Conservation (phyloP, 148 eudicot genomes). For the Suaeda aralocaspica region DNA sequence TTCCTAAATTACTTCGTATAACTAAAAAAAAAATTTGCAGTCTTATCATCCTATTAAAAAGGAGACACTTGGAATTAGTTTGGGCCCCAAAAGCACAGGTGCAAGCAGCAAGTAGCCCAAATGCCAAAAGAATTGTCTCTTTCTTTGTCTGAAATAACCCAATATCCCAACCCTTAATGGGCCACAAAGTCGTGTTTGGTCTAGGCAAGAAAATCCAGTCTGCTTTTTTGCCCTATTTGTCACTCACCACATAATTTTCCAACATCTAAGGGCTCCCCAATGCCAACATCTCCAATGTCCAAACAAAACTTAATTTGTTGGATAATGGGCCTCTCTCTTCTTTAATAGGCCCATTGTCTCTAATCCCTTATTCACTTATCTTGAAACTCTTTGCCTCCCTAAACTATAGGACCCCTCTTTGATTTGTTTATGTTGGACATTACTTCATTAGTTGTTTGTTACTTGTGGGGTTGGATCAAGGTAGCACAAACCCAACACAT, state of each 20-base stretch:
- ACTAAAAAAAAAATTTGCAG: too few relatives aligned
- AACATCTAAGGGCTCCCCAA: conserved; percentile 14
- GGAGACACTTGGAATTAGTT: too few relatives aligned
- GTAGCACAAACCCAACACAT: conserved; percentile 2
- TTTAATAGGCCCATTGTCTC: background rate
- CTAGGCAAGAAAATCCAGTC: conserved; percentile 13
- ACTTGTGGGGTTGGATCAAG: conserved; percentile 11
- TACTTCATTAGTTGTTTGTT: conserved; percentile 9
- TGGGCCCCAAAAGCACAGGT: too few relatives aligned
- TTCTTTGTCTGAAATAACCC: conserved; percentile 14
- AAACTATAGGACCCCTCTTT: conserved; percentile 6
- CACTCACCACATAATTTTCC: conserved; percentile 13
- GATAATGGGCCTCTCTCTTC: conserved; percentile 15
- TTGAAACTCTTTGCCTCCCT: conserved; percentile 5
- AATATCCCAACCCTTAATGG: conserved; percentile 12
- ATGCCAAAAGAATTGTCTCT: conserved; percentile 4
- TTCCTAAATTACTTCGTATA: too few relatives aligned
- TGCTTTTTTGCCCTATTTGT: conserved; percentile 5
- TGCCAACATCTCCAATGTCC: background rate
- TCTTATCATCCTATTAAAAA: too few relatives aligned
- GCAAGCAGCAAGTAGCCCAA: too few relatives aligned
- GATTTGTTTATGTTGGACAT: conserved; percentile 16
- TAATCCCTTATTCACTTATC: background rate
- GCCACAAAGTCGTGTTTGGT: conserved; percentile 14
- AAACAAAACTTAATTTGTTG: background rate